These are phyloP conservation scores for Aspergillus conjunctus DNA, from an alignment of 495 filamentous ascomycete species.

Conservation along the genomic window DNA sequence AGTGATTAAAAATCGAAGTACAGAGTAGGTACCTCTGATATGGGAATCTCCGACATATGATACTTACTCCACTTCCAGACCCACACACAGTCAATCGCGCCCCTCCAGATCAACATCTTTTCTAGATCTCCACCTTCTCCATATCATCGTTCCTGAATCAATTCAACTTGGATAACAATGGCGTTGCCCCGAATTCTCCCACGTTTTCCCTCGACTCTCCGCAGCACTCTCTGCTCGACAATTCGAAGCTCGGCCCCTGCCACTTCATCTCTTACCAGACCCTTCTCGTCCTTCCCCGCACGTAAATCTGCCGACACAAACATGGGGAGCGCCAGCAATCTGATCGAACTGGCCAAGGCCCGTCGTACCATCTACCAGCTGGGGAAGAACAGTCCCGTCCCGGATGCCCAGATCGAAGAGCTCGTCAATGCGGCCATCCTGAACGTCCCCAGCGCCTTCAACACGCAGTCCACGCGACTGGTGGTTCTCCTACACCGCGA, in stretches of 20 bases:
- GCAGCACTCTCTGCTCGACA: neutral
- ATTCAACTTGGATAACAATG: neutral
- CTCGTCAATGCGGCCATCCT: slow-evolving; percentile 51
- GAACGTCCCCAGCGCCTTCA: slow-evolving; percentile 55
- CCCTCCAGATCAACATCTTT: neutral
- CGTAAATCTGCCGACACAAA: slow-evolving; percentile 15
- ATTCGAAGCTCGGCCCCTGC: slow-evolving; percentile 3
- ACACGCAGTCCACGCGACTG: slow-evolving; percentile 56
- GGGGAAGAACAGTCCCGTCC: slow-evolving; percentile 45
- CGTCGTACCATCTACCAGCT: slow-evolving; percentile 56
- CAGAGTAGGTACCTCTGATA: neutral
- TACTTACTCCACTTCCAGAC: neutral
- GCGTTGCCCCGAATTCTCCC: slow-evolving; percentile 52
- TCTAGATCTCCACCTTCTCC: neutral
- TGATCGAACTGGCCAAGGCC: slow-evolving; percentile 42
- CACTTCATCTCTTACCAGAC: slow-evolving; percentile 21
- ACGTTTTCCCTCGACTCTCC: slow-evolving; percentile 31
- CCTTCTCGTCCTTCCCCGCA: slow-evolving; percentile 64
- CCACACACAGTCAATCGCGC: neutral
- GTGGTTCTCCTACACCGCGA: slow-evolving; percentile 50
- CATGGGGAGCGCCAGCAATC: slow-evolving; percentile 35
- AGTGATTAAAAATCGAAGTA: neutral
- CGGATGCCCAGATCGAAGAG: slow-evolving; percentile 52
- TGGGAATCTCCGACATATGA: neutral
- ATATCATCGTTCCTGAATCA: neutral